Percentiles rank a stretch among this genome's conserved stretches.
Evolutionary conservation across 768 basidiomycete species (phyloP).

Genomic region (Hebeloma cylindrosporum): DNA sequence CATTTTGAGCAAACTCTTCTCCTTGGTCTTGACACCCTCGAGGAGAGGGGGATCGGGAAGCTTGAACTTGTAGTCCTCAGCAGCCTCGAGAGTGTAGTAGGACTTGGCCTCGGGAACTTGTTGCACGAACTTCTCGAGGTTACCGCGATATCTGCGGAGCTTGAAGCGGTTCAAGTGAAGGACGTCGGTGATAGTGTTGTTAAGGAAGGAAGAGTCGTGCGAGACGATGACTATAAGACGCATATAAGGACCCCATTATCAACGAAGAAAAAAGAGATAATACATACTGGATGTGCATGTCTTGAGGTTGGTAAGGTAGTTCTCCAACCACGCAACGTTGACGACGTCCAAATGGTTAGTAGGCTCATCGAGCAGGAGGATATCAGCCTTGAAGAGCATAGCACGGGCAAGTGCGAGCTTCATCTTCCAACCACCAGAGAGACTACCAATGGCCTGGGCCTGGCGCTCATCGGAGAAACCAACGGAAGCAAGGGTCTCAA

Average conservation of each 20-base stretch:
- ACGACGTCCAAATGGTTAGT: conserved; percentile 97
- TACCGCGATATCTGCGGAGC: conserved; percentile 91
- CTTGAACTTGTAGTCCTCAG: conserved; percentile 98
- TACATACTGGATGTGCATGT: conserved; percentile 87
- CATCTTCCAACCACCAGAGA: conserved; percentile 99
- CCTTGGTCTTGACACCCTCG: conserved; percentile 99
- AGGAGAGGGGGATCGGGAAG: conserved; percentile 95
- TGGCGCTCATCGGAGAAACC: conserved; percentile 92
- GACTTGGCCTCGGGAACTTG: conserved; percentile 96
- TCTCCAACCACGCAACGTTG: conserved; percentile 97
- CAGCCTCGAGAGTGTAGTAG: conserved; percentile 94
- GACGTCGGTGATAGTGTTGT: conserved; percentile 97
- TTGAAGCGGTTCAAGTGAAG: conserved; percentile 99
- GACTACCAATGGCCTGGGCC: conserved; percentile 77
- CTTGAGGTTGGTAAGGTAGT: conserved; percentile 83
- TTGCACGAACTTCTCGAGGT: conserved; percentile 93
- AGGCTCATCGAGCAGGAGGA: conserved; percentile 93
- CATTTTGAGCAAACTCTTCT: conserved; percentile 97
- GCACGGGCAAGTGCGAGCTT: conserved; percentile 96
- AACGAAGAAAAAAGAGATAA: conserved; percentile 7
- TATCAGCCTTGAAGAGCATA: conserved; percentile 98
- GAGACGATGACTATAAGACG: conserved; percentile 81
- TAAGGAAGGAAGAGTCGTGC: conserved; percentile 96
- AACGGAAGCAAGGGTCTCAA: conserved; percentile 83
- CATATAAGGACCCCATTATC: conserved; percentile 8